Base-by-base conservation (phyloP, 1,139 yeast genomes). In the Candida sanyaensis region DNA sequence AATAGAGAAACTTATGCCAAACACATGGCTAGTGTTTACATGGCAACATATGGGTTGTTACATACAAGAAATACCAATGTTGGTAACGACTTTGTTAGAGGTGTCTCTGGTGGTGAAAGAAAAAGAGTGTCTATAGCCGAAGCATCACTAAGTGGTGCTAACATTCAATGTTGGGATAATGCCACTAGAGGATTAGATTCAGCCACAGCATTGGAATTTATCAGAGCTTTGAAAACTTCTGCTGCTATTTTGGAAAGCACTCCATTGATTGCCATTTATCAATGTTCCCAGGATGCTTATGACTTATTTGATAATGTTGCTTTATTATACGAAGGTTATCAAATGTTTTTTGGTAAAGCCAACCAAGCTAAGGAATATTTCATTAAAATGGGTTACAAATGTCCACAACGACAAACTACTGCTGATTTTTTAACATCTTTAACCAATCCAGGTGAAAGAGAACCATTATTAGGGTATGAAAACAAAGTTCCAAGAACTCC, bases 361-460 rank as follows among this genome's bases (percentile, higher is more conserved):
- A 63, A 65, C 12, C 63, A 69, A 29, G 96, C 93, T 5, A 83
- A 79, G 56, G 69, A 71, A 6, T 80, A 62, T 58, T 80, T 80
- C 49, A 58, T 66, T 41, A 64, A 65, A 11, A 69, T 78, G 79
- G 84, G 84, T 6, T 80, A 66, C 55, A 65, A 75, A 12, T 86
- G 90, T 60, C 86, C 88, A 33, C 74, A 78, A 33, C 81, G 96
- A 65, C 91, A 86, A 69, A 85, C 95, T 7, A 85, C 93, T 51
- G 89, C 92, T 26, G 96, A 89, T 64, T 89, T 80, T 64, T 73
- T 88, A 58, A 88, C 96, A 2, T 81, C 92, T 1, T 69, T 87
- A 41, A 85, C 93, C 2, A 83, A 83, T 56, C 90, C 93, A 8
- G 66, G 73, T 6, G 92, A 85, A 63, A 77, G 93, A 63, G 65